Base-by-base conservation (phyloP, 2,329 filamentous ascomycete genomes). In the Aspergillus thermomutatus region DNA sequence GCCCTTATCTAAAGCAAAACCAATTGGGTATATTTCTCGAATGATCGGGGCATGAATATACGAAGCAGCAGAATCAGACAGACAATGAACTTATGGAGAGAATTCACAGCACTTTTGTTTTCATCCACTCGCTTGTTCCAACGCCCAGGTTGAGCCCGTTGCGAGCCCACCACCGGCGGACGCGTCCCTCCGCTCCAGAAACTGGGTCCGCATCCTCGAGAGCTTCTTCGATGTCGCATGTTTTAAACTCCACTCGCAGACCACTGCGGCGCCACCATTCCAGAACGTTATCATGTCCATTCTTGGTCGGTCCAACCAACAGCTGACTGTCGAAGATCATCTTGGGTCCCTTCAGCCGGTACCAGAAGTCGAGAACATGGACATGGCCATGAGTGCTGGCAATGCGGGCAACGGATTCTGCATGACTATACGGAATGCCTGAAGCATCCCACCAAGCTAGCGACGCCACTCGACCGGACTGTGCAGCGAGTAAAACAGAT, bases 201-300 rank as follows among this genome's bases (percentile, higher is more conserved):
- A 93, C 84, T 23, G 70, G 70, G 55, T 72, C 72, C 2, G 91
- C 90, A 70, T 96, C 92, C 71, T 97, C 92, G 41, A 97, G 81
- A 0, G 92, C 92, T 75, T 97, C 93, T 72, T 97, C 92, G 59
- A 97, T 94, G 72, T 96, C 92, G 72, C 92, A 96, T 1, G 91
- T 96, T 72, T 93, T 92, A 75, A 96, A 97, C 73, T 96, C 91
- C 26, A 97, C 92, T 52, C 84, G 83, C 64, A 92, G 81, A 0
- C 87, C 85, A 37, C 76, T 79, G 31, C 81, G 82, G 68, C 90
- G 89, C 92, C 93, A 97, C 93, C 93, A 97, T 71, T 96, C 91
- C 7, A 97, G 78, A 23, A 96, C 91, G 37, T 86, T 82, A 3
- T 92, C 85, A 71, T 95, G 89, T 4, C 91, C 91, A 69, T 93